phyloP scores from a whole-genome alignment of 2,329 filamentous ascomycete species.

The Grosmannia serpens region DNA sequence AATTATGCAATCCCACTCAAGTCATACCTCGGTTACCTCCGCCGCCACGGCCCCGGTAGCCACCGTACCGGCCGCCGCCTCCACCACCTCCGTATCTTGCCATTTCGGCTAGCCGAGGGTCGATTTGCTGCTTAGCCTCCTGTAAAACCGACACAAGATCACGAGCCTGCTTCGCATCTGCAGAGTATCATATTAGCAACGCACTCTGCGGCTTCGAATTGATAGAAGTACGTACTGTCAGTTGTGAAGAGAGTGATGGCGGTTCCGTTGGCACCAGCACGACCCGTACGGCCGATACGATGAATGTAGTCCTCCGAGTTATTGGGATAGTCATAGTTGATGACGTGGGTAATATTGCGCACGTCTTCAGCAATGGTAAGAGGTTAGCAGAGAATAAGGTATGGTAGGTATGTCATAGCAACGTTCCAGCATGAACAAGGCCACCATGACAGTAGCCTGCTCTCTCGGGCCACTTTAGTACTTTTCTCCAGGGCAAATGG shows the following conservation, averaged over 20 bases:
- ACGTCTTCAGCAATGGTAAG: conserved; percentile 69
- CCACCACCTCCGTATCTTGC: conserved; percentile 80
- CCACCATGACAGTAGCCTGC: conserved; percentile 34
- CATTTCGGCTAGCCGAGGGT: conserved; percentile 94
- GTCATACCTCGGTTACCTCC: conserved; percentile 28
- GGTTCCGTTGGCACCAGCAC: conserved; percentile 87
- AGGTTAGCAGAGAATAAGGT: conserved; percentile 60
- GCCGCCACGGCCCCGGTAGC: conserved; percentile 54
- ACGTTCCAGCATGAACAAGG: conserved; percentile 46
- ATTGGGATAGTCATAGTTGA: conserved; percentile 99
- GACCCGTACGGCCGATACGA: conserved; percentile 89
- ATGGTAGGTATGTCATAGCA: conserved; percentile 37
- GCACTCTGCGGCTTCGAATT: too few species aligned
- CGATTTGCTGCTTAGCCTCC: conserved; percentile 97
- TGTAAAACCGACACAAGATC: conserved; percentile 86
- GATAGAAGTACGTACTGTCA: conserved; percentile 62
- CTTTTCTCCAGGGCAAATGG: conserved; percentile 45
- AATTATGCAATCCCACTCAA: not conserved
- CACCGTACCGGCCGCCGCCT: conserved; percentile 59
- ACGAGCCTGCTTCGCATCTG: conserved; percentile 89
- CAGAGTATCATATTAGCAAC: not conserved
- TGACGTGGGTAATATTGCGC: conserved; percentile 98
- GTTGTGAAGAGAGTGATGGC: conserved; percentile 98
- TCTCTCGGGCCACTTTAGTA: conserved; percentile 32
- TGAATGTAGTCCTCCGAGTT: conserved; percentile 98